Evolutionary conservation across 148 eudicot genomes (phyloP), one percentile per base, ranked within the genome.

Genomic region (Fagopyrum esculentum): DNA sequence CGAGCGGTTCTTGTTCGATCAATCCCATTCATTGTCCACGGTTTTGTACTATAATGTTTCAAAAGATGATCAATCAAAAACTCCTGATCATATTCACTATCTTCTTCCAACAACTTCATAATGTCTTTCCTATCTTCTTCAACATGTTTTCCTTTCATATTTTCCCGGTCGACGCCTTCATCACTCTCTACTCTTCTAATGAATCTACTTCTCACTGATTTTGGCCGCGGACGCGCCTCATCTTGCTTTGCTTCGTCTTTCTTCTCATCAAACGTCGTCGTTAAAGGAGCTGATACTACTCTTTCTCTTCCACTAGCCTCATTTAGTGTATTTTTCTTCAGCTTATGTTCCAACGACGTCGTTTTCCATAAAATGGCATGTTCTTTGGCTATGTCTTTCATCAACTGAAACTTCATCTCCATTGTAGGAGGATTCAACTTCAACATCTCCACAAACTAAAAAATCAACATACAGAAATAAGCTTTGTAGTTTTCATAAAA

Each of bases 391-490:
- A 93, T 84, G 29, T 88, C 89, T 83, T 81, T 80, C 87, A 93
- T 79, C 77, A 93, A n/a, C 44, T 87, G 87, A 46, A 93, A 81
- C 88, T 93, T 93, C 92, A 78, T 80, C 66, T 89, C 85, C 82
- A 76, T 83, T 6, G 88, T 59, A 26, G 89, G 89, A 66, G 87
- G 84, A 19, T 15, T 55, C 9, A 82, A 74, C 76, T 85, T 87
- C 60, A 91, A 72, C 76, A 81, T 89, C 77, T 85, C 83, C 19
- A 80, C 81, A 74, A 93, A 89, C 98, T 93, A 56, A 64, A 66
- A 17, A 13, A 66, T 35, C n/a, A 13, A 61, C 44, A 61, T 15
- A 49, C 44, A 66, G 7, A 64, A 64, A 17, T 57, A 57, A 57
- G 63, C 19, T 57, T 2, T 29, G 19, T 57, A 17, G 30, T 57